Base-by-base conservation (phyloP, 495 filamentous ascomycete species). In the Pyrenula massariospora region DNA sequence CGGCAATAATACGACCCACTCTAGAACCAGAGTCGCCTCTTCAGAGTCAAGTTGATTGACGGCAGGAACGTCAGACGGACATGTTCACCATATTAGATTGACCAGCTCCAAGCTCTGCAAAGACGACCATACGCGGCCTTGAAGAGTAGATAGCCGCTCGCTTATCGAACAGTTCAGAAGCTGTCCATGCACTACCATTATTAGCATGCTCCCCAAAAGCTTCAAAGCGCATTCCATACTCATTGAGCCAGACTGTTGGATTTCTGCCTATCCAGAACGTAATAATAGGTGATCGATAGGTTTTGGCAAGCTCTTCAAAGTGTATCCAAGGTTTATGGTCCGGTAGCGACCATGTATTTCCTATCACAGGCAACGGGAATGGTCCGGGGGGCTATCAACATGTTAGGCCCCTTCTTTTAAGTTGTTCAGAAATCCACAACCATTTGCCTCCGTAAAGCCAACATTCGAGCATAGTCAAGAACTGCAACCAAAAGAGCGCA, bases 191-290 rank as follows among this genome's bases (percentile, higher is more conserved):
- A 42, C 31, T 42, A 8, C 31, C 5, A 15, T 5, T 5, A 15
- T 42, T 15, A 42, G 15, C 31, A 42, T n/a, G n/a, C n/a, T n/a
- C n/a, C n/a, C n/a, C n/a, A n/a, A n/a, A n/a, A n/a, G n/a, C n/a
- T n/a, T n/a, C n/a, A n/a, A n/a, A n/a, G n/a, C n/a, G n/a, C n/a
- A 70, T 60, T 81, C 80, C 83, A 0, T 80, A 81, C 59, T 85
- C 81, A 62, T 83, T 83, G 57, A 83, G 78, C 81, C 82, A 85
- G 12, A 85, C 72, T 0, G 81, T 84, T 0, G 82, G 81, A 52
- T 78, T 81, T 5, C 82, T 66, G 31, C 82, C 81, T 48, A 83
- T 79, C 82, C 81, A 77, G 58, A 81, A 80, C 0, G 82, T 85
- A n/a, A 85, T 76, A 0, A 84, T 58, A 1, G 79, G 75, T 0